Evolutionary conservation across 2,329 filamentous ascomycete species (phyloP).

Genomic region (Chaetomiaceae sp.): DNA sequence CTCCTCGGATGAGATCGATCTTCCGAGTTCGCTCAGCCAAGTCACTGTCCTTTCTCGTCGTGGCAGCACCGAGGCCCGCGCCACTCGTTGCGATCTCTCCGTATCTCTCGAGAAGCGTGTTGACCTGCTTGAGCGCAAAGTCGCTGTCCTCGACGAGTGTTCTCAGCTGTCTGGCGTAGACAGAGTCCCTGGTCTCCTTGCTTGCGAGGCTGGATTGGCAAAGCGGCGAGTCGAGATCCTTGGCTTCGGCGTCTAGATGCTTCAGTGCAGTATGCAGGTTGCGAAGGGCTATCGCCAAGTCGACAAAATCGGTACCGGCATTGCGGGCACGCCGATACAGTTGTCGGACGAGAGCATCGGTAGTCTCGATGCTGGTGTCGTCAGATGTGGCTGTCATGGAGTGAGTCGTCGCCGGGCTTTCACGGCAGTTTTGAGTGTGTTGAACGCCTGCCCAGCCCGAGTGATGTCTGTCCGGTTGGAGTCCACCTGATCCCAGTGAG

Average conservation of each 20-base stretch:
- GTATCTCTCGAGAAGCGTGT: constrained; percentile 47
- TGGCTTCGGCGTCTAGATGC: constrained; percentile 53
- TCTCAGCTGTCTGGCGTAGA: constrained; percentile 46
- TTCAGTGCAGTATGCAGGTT: constrained; percentile 52
- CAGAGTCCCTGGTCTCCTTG: constrained; percentile 29
- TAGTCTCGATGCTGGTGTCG: constrained; percentile 46
- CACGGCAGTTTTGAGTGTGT: neutral
- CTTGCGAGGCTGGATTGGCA: constrained; percentile 33
- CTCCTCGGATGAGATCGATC: constrained; percentile 40
- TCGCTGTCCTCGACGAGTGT: constrained; percentile 53
- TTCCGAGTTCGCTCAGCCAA: constrained; percentile 29
- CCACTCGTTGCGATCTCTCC: constrained; percentile 18
- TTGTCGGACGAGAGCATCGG: constrained; percentile 51
- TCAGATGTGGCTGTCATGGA: constrained; percentile 30
- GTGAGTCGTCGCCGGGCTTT: constrained; percentile 2
- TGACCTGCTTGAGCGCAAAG: constrained; percentile 50
- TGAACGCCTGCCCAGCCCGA: too few relatives aligned
- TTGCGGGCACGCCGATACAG: constrained; percentile 51
- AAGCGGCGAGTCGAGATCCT: constrained; percentile 52
- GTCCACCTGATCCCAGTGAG: neutral
- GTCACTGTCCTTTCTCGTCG: constrained; percentile 19
- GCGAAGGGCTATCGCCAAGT: constrained; percentile 46
- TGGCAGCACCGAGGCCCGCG: constrained; percentile 20
- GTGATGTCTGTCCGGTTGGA: neutral
- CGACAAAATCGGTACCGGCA: constrained; percentile 44